Percentiles rank a stretch among this genome's conserved stretches.
Conservation (phyloP, 352 stramenopile species). For the Phytophthora nicotianae region DNA sequence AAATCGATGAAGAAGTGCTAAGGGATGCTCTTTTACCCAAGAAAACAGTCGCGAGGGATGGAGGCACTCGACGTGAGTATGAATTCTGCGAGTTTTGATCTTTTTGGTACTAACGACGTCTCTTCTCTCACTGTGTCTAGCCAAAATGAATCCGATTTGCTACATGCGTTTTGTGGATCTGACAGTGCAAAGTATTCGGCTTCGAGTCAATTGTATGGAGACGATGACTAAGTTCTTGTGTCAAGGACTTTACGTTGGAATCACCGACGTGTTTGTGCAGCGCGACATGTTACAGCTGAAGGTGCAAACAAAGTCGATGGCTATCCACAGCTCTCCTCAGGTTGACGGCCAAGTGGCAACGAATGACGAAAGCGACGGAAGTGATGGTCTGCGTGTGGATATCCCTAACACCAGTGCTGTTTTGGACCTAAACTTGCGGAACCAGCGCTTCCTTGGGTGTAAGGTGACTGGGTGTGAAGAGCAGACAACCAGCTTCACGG, state of each 20-base stretch:
- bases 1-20: constrained; percentile 47
- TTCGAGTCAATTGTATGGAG: constrained; percentile 46
- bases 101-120: constrained; percentile 1
- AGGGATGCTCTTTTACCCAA: constrained; percentile 26
- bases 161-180: constrained; percentile 76
- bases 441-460: constrained; percentile 44
- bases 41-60: constrained; percentile 7
- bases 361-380: constrained; percentile 9
- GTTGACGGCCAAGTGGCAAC: neutral
- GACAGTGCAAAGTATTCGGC: constrained; percentile 39
- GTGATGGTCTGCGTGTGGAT: constrained; percentile 29
- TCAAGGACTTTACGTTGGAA: constrained; percentile 50
- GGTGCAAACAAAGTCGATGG: constrained; percentile 24
- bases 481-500: constrained; percentile 36
- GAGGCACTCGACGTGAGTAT: constrained; percentile 14
- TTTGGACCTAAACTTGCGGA: constrained; percentile 33
- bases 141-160: constrained; percentile 47
- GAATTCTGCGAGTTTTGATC: neutral
- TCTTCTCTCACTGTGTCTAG: constrained; percentile 5
- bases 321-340: constrained; percentile 17
- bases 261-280: constrained; percentile 63
- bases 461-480: constrained; percentile 37
- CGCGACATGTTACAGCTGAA: constrained; percentile 57
- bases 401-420: constrained; percentile 25
- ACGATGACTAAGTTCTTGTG: constrained; percentile 42